Percentiles rank a stretch among this genome's conserved stretches.
Conservation (phyloP, 768 basidiomycete species). For the Solioccasus polychromus region DNA sequence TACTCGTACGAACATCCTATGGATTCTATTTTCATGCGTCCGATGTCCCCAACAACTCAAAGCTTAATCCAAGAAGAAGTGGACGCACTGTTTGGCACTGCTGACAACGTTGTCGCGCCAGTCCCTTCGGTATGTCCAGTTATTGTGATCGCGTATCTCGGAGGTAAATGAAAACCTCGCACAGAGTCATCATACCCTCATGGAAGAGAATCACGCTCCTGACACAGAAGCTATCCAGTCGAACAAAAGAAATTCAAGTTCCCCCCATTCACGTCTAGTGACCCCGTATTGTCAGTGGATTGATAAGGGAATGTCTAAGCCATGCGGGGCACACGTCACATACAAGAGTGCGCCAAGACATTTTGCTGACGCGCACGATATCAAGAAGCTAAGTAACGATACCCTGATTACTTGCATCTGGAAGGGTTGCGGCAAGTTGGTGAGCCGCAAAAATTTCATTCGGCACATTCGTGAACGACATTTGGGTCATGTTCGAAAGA, state of each 20-base stretch:
- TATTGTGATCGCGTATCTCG: no score
- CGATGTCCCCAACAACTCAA: no score
- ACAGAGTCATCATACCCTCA: no score
- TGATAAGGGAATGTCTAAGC: neutral
- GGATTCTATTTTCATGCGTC: no score
- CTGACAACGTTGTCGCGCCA: no score
- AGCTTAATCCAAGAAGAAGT: no score
- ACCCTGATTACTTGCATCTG: neutral
- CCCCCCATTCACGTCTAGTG: neutral
- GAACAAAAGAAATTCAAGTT: no score
- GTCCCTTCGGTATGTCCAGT: no score
- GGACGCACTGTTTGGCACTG: no score
- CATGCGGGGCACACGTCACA: neutral
- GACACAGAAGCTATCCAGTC: neutral
- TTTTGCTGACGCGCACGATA: neutral
- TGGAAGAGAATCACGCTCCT: no score
- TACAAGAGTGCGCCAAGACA: neutral
- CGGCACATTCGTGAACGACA: neutral
- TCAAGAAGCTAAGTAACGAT: neutral
- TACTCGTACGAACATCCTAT: no score
- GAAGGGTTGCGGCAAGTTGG: neutral
- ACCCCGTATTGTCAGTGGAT: neutral
- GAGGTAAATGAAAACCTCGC: no score
- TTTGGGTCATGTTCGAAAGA: neutral
- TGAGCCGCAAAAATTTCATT: neutral